Conservation (phyloP, 164 flowering plant species). For the Aristolochia californica region DNA sequence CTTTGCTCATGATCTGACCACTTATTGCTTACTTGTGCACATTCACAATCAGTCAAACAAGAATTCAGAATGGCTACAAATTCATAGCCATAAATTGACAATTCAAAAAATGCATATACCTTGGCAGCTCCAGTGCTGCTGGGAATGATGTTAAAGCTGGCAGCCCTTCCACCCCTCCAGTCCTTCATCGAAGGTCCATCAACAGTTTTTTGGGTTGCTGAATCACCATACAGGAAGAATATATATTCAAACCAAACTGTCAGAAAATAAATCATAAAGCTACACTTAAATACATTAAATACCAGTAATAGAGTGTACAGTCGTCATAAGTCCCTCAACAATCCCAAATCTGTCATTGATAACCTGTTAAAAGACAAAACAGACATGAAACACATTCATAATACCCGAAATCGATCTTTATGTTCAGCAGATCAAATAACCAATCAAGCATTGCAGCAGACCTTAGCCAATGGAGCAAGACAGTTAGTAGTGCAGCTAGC, state of each 20-base stretch:
- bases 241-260: neutral
- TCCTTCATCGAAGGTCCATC: constrained; percentile 96
- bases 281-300: neutral
- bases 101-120: too few species aligned
- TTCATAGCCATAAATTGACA: too few species aligned
- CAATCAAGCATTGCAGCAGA: constrained; percentile 4
- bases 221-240: neutral
- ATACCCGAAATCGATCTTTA: neutral
- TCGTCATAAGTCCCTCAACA: constrained; percentile 94
- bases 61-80: too few species aligned
- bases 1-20: too few species aligned
- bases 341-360: constrained; percentile 78
- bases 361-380: constrained; percentile 24
- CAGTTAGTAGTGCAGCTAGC: constrained; percentile 98
- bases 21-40: too few species aligned
- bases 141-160: constrained; percentile 91
- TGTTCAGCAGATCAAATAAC: neutral
- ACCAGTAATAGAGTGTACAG: constrained; percentile 87
- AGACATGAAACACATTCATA: neutral
- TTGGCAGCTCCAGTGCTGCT: constrained; percentile 99
- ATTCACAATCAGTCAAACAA: too few species aligned
- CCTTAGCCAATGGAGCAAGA: constrained; percentile 94
- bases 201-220: constrained; percentile 97
- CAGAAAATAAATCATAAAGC: neutral
- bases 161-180: constrained; percentile 99